Evolutionary conservation across 1,284 basidiomycete species (phyloP).

Genomic region (Amylostereum areolatum): DNA sequence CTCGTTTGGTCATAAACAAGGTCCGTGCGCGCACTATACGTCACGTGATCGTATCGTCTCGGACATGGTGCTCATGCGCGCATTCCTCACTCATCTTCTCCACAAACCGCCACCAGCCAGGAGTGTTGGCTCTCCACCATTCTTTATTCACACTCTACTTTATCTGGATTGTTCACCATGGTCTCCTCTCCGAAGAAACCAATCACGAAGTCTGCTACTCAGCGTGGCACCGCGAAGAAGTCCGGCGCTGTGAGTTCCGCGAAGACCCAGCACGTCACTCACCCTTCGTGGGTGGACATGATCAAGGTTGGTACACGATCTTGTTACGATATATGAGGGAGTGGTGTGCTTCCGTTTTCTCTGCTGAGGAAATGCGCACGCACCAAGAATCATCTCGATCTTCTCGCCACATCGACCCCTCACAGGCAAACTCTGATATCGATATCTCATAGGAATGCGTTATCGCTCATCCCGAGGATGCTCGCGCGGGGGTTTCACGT

Average conservation of each 20-base stretch:
- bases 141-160: too few species aligned
- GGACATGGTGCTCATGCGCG: too few species aligned
- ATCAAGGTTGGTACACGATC: slow-evolving; percentile 35
- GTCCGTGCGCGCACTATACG: too few species aligned
- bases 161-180: slow-evolving; percentile 6
- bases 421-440: background rate
- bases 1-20: too few species aligned
- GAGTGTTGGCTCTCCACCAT: too few species aligned
- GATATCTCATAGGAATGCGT: slow-evolving; percentile 48
- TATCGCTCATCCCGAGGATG: slow-evolving; percentile 57
- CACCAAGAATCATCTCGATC: background rate
- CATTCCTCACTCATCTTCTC: too few species aligned
- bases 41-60: too few species aligned
- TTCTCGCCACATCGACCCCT: background rate
- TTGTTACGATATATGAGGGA: too few species aligned
- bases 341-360: too few species aligned
- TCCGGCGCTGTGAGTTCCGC: slow-evolving; percentile 15
- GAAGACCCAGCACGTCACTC: slow-evolving; percentile 31
- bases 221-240: slow-evolving; percentile 26
- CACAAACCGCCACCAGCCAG: too few species aligned
- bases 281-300: slow-evolving; percentile 49
- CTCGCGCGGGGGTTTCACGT: slow-evolving; percentile 65
- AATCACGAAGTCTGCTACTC: slow-evolving; percentile 15
- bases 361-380: background rate
- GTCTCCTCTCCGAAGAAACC: slow-evolving; percentile 19